Base-by-base conservation (phyloP, 352 stramenopile genomes). In the Globisporangium radiosum region DNA sequence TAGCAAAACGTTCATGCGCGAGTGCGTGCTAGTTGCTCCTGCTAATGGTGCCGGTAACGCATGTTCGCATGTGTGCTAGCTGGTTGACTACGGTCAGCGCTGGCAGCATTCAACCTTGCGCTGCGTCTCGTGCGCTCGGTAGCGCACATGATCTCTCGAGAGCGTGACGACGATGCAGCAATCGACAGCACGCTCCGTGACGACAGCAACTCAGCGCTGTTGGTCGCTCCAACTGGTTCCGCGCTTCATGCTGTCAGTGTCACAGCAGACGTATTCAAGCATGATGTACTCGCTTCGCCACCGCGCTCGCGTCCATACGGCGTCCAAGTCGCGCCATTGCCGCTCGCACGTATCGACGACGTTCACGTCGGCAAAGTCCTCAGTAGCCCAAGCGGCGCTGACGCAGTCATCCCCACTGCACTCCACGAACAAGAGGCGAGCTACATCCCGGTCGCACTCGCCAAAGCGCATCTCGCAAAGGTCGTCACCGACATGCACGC, bases 401-500 rank as follows among this genome's bases (percentile, higher is more conserved):
- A 60, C 5, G 37, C 58, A 17, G 57, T 52, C 49, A 17, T 36
- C 39, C 7, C n/a, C 7, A 38, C 54, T 6, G 49, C 56, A 14
- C 64, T 43, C 1, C 59, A 64, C 4, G 72, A 70, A 7, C 75
- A 88, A 42, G 75, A 84, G 62, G 60, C 66, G 11, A 65, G 43
- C 54, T 94, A 92, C 60, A 92, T 94, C 42, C 84, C 84, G 4
- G 84, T 91, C 49, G 64, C 75, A 1, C 64, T 94, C 0, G 85
- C 85, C 10, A 70, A 71, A 13, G 54, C 65, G 5, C 81, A 93
- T 51, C 51, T 94, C 5, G 61, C 67, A 7, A 76, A 76, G n/a
- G 85, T 91, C 4, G 85, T 94, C 33, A 55, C 73, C 5, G 85
- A 92, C 45, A 92, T 94, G 80, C 81, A 87, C 63, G 49, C 63